Conservation (phyloP, 345 rosid species). For the Gossypium thurberi region DNA sequence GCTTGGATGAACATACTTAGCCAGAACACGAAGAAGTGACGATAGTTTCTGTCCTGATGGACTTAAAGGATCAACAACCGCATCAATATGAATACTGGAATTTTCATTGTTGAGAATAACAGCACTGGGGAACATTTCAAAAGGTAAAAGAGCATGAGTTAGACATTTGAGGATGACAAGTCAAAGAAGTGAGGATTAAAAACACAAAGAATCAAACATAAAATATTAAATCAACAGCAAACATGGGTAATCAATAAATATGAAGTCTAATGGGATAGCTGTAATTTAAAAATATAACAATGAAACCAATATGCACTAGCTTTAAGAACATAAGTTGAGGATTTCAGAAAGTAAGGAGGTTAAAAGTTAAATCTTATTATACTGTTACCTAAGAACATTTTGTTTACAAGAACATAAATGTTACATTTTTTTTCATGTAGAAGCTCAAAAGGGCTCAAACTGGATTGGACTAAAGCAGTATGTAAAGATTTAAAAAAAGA, state of each 20-base stretch:
- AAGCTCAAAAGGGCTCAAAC: not conserved
- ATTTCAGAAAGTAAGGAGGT: not conserved
- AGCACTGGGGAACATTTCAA: constrained; percentile 51
- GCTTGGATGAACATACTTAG: constrained; percentile 78
- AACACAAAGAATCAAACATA: not conserved
- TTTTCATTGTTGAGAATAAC: constrained; percentile 65
- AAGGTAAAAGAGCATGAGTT: not conserved
- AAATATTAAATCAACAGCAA: not conserved
- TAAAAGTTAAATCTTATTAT: not conserved
- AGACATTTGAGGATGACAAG: not conserved
- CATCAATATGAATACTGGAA: constrained; percentile 84
- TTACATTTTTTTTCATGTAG: not conserved
- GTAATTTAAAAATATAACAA: not conserved
- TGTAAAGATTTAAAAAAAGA: not conserved
- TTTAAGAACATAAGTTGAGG: constrained; percentile 3
- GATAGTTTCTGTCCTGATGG: constrained; percentile 87
- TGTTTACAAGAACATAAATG: not conserved
- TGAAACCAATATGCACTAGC: not conserved
- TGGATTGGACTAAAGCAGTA: not conserved
- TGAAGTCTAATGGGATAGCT: not conserved
- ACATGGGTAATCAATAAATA: not conserved
- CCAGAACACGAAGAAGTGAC: constrained; percentile 68
- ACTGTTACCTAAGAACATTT: not conserved
- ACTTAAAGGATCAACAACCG: constrained; percentile 91
- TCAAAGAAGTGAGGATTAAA: not conserved